Base-by-base conservation (phyloP, 192 early-diverging fungal genomes). In the Geosiphon pyriformis region DNA sequence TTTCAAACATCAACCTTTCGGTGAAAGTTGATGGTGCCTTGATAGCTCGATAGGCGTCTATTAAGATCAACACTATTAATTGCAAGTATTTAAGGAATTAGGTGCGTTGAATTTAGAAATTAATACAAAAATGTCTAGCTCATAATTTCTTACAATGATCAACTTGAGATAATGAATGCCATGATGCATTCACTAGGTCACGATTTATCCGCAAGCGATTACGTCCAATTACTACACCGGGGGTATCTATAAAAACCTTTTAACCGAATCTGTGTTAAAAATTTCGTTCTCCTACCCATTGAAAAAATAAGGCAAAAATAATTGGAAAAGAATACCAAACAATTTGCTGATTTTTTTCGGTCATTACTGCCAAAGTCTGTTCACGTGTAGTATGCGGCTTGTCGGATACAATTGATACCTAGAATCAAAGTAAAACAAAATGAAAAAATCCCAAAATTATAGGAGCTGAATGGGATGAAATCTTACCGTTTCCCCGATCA, bases 321-420 rank as follows among this genome's bases (percentile, higher is more conserved):
- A 30, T 12, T 10, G 34, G 12, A 26, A 35, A 7, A 27, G 2
- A 26, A 42, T 25, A 57, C 42, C 51, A 65, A 59, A 89, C 78
- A 49, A 89, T 68, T 76, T 90, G 89, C 55, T 77, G 77, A 65
- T 78, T 80, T 20, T 77, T 76, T n/a, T 79, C 69, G 0, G 89
- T 81, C 23, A 80, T 49, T 10, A 82, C 70, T 1, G 82, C 86
- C 69, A 83, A 71, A 34, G 86, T 84, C 42, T 86, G 81, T 34
- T 84, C 78, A 20, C 89, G 69, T 26, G 89, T 90, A 10, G 89
- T 90, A 68, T 90, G 89, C 33, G 89, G 80, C 65, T 82, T 79
- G 51, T 82, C 65, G 1, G 89, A 89, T 15, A 88, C 89, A 7
- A 88, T 78, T 27, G 89, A 87, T 29, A 90, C 79, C 33, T 80